Percentiles rank a stretch among this genome's conserved stretches.
Conservation (phyloP, 768 basidiomycete species). For the Xerocomellus amylosporus region DNA sequence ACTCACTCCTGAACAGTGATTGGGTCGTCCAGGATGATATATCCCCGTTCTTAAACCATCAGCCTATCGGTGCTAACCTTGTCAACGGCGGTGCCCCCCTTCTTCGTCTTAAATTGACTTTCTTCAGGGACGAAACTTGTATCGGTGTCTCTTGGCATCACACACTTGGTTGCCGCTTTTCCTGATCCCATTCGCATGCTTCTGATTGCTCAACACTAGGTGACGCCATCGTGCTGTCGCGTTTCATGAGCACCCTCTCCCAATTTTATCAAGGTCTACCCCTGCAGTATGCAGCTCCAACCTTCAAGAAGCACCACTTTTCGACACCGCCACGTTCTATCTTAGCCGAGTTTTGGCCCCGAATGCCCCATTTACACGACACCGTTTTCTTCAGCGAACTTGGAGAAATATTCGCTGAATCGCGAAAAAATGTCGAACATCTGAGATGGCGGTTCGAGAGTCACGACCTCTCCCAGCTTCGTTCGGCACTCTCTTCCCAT, state of each 20-base stretch:
- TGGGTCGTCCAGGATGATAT: constrained; percentile 29
- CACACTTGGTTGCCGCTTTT: constrained; percentile 25
- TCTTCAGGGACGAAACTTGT: constrained; percentile 24
- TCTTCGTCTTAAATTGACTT: constrained; percentile 28
- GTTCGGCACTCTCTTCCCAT: constrained; percentile 7
- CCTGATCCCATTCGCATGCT: background rate
- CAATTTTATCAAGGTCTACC: constrained; percentile 27
- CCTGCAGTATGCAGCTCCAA: constrained; percentile 14
- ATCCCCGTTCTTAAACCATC: constrained; percentile 16
- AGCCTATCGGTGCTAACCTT: constrained; percentile 10
- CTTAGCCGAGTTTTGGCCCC: constrained; percentile 12
- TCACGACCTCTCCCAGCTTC: constrained; percentile 15
- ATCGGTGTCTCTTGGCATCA: constrained; percentile 38
- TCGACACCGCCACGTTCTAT: constrained; percentile 13
- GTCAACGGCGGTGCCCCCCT: constrained; percentile 21
- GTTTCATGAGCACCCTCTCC: constrained; percentile 32
- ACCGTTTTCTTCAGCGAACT: constrained; percentile 20
- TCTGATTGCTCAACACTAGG: constrained; percentile 18
- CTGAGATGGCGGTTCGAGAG: constrained; percentile 17
- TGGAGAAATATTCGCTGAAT: constrained; percentile 10
- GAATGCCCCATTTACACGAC: constrained; percentile 27
- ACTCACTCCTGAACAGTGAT: constrained; percentile 19
- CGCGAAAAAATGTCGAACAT: constrained; percentile 8
- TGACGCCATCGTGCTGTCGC: constrained; percentile 27
- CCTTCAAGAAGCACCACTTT: constrained; percentile 26